These are phyloP conservation scores for Trematosphaeria pertusa DNA, from an alignment of 2,329 filamentous ascomycete genomes.

Conservation along the genomic window DNA sequence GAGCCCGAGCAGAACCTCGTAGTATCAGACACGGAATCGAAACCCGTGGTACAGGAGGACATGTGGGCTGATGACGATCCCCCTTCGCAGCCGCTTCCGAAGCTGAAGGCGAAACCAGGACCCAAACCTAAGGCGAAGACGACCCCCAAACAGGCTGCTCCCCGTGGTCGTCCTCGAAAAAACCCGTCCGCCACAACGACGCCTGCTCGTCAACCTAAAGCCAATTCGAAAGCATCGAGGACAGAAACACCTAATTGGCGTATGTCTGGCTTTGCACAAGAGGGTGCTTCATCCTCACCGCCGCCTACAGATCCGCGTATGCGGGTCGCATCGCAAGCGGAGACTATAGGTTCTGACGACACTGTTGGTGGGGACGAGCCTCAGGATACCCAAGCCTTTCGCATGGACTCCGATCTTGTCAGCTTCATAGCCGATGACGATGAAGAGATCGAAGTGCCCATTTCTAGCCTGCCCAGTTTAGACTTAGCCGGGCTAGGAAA, in stretches of 20 bases:
- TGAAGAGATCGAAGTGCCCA: constrained; percentile 39
- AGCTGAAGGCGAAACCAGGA: constrained; percentile 3
- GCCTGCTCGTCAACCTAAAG: constrained; percentile 22
- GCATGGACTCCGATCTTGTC: constrained; percentile 53
- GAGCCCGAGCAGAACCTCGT: constrained; percentile 17
- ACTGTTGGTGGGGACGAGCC: constrained; percentile 47
- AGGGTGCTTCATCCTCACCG: constrained; percentile 45
- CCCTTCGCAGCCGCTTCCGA: constrained; percentile 15
- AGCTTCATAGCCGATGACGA: constrained; percentile 56
- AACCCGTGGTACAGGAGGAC: constrained; percentile 19
- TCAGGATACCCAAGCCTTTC: constrained; percentile 51
- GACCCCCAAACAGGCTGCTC: constrained; percentile 18
- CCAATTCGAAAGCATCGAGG: constrained; percentile 7
- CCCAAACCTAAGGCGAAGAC: constrained; percentile 18
- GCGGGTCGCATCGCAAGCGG: constrained; percentile 45
- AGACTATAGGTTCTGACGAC: constrained; percentile 53
- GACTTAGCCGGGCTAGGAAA: constrained; percentile 36
- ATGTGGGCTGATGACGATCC: constrained; percentile 18
- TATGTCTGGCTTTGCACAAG: constrained; percentile 37
- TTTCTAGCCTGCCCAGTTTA: constrained; percentile 40
- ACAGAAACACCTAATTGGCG: constrained; percentile 34
- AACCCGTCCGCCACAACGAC: constrained; percentile 20
- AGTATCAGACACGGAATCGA: constrained; percentile 26
- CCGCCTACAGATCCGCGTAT: constrained; percentile 49
- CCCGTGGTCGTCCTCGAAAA: constrained; percentile 35